phyloP scores from a whole-genome alignment of 1,139 yeast genomes.

The Oligophagozyma castellii region DNA sequence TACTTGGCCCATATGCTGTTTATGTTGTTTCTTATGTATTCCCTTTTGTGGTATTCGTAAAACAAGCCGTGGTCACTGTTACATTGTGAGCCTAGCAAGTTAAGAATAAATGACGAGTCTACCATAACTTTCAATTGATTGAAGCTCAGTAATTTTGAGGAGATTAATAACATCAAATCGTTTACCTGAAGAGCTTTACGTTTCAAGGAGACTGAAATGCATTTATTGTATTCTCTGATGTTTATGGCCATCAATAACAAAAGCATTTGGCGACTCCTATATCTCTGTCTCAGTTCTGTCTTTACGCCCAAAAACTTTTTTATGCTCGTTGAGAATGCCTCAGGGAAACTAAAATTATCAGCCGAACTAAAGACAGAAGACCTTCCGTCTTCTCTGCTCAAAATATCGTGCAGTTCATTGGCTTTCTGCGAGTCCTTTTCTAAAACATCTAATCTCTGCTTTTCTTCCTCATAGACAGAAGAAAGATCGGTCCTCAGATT shows the following conservation, averaged over 20 bases:
- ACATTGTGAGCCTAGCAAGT: constrained; percentile 12
- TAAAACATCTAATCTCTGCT: constrained; percentile 13
- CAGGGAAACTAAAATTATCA: constrained; percentile 15
- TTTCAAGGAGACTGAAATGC: constrained; percentile 21
- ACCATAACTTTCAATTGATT: too few species aligned
- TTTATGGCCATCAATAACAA: constrained; percentile 13
- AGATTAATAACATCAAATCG: constrained; percentile 14
- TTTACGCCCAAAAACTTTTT: constrained; percentile 10
- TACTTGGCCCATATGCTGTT: constrained; percentile 10
- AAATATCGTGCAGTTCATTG: constrained; percentile 6
- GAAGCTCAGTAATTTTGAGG: constrained; percentile 18
- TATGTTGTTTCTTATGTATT: constrained; percentile 14
- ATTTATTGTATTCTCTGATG: constrained; percentile 19
- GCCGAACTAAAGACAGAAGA: too few species aligned
- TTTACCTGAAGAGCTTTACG: constrained; percentile 15
- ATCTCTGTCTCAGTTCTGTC: constrained; percentile 4
- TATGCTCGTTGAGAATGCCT: constrained; percentile 19
- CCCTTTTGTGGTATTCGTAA: constrained; percentile 14
- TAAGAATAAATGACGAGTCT: too few species aligned
- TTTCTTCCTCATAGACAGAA: constrained; percentile 21
- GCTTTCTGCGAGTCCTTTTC: constrained; percentile 10
- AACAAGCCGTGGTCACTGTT: constrained; percentile 7
- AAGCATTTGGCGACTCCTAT: constrained; percentile 11
- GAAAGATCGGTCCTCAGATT: constrained; percentile 17
- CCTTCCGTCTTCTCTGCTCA: constrained; percentile 1